A percentile compares a stretch with the other conserved stretches of the same genome.
Evolutionary conservation across 208 protist species (phyloP).

Genomic region (Novymonas esmeraldas): DNA sequence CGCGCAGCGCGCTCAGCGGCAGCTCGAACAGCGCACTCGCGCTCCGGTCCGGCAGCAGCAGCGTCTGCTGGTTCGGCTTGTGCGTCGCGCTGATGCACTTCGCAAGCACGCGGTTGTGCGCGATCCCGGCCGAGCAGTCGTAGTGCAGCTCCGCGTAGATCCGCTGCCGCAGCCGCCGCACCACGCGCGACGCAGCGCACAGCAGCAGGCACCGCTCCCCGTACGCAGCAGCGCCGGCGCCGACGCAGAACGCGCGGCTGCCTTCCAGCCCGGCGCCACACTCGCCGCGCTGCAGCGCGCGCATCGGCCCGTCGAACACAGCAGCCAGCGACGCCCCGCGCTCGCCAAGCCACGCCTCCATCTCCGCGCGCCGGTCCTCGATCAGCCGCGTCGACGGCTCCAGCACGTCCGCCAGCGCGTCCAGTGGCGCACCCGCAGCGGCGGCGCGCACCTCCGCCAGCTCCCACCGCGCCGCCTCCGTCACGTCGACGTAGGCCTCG

Average conservation of each 20-base stretch:
- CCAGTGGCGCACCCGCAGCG: slow-evolving; percentile 17
- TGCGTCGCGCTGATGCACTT: slow-evolving; percentile 81
- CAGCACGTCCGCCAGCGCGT: slow-evolving; percentile 53
- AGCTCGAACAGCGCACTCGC: slow-evolving; percentile 60
- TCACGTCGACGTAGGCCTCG: slow-evolving; percentile 91
- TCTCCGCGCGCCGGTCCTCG: slow-evolving; percentile 48
- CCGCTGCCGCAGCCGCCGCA: slow-evolving; percentile 16
- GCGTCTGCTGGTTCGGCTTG: slow-evolving; percentile 89
- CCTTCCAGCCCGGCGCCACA: slow-evolving; percentile 22
- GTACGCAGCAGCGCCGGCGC: slow-evolving; percentile 27
- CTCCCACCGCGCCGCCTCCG: slow-evolving; percentile 55
- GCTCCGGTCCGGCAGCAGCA: slow-evolving; percentile 64
- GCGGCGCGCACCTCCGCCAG: slow-evolving; percentile 36
- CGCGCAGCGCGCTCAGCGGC: slow-evolving; percentile 15
- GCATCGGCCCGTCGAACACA: slow-evolving; percentile 62
- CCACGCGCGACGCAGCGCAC: slow-evolving; percentile 46
- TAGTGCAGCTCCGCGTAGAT: slow-evolving; percentile 73
- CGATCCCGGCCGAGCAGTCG: slow-evolving; percentile 87
- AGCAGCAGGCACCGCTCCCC: slow-evolving; percentile 57
- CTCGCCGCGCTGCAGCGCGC: slow-evolving; percentile 39
- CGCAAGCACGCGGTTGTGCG: slow-evolving; percentile 84
- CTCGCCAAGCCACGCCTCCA: slow-evolving; percentile 49
- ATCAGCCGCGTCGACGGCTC: slow-evolving; percentile 60
- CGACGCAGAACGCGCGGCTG: slow-evolving; percentile 38
- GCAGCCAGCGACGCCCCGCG: slow-evolving; percentile 52